Evolutionary conservation across 2,329 filamentous ascomycete genomes (phyloP).

Genomic region (Colletotrichum navitas): DNA sequence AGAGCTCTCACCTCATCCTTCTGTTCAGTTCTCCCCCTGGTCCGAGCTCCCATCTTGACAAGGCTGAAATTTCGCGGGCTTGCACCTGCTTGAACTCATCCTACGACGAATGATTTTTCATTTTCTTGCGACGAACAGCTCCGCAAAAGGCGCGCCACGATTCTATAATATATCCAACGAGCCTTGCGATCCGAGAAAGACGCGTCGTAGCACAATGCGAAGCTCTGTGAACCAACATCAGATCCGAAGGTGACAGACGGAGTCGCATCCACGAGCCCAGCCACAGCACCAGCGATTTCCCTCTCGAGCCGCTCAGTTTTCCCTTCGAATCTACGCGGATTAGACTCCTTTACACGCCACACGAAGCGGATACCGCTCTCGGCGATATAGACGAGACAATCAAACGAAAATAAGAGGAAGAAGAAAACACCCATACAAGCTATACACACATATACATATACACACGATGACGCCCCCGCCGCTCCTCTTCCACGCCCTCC

Average conservation of each 20-base stretch:
- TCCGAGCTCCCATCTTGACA: conserved; percentile 36
- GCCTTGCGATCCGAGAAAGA: conserved; percentile 15
- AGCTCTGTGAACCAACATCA: conserved; percentile 14
- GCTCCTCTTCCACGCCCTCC: conserved; percentile 76
- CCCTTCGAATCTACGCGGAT: neutral
- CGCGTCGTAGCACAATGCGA: conserved; percentile 38
- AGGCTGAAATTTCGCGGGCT: conserved; percentile 40
- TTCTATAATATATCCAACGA: neutral
- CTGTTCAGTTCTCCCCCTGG: conserved; percentile 7
- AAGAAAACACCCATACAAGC: neutral
- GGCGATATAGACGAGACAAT: neutral
- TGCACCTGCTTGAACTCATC: conserved; percentile 1
- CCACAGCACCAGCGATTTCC: conserved; percentile 40
- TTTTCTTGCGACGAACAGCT: neutral
- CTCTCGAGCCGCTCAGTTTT: conserved; percentile 23
- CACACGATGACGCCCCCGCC: conserved; percentile 59
- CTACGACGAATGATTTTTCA: neutral
- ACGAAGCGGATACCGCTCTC: neutral
- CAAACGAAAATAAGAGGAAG: neutral
- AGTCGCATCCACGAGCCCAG: conserved; percentile 34
- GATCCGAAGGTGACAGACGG: conserved; percentile 41
- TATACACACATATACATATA: neutral
- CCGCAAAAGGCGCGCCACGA: neutral
- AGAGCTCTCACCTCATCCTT: conserved; percentile 13
- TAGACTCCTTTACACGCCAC: no score